Conservation (phyloP, 495 filamentous ascomycete genomes). For the Penicillium macrosclerotiorum region DNA sequence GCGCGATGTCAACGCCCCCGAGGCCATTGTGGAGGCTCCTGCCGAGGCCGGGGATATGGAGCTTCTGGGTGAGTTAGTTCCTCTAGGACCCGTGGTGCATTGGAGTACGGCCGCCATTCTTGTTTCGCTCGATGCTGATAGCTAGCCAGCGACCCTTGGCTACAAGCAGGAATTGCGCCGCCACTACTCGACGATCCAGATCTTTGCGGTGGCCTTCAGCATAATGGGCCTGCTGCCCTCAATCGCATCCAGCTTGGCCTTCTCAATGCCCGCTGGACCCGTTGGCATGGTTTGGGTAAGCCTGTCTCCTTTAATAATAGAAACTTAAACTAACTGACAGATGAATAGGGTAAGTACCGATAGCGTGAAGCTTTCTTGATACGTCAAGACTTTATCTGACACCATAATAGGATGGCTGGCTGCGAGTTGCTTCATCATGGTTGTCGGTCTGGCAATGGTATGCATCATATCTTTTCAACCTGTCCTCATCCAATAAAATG, state of each 20-base stretch:
- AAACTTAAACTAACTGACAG: constrained; percentile 11
- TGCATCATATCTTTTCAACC: too few relatives aligned
- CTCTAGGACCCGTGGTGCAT: too few relatives aligned
- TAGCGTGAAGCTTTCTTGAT: not conserved
- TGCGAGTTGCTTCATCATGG: constrained; percentile 60
- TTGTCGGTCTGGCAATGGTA: constrained; percentile 66
- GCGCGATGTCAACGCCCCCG: not conserved
- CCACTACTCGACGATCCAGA: constrained; percentile 63
- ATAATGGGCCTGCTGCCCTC: constrained; percentile 74
- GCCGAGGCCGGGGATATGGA: constrained; percentile 27
- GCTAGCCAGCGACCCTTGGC: constrained; percentile 42
- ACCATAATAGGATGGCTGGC: constrained; percentile 55
- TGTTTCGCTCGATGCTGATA: too few relatives aligned
- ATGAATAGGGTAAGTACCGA: constrained; percentile 22
- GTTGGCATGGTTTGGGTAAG: constrained; percentile 67
- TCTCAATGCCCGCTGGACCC: constrained; percentile 65
- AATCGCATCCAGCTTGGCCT: constrained; percentile 63
- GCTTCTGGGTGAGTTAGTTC: constrained; percentile 26
- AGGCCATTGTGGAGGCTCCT: constrained; percentile 3
- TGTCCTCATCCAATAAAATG: too few relatives aligned
- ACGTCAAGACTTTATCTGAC: constrained; percentile 9
- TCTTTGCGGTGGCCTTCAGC: constrained; percentile 70
- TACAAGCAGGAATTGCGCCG: constrained; percentile 71
- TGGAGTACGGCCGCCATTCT: too few relatives aligned
- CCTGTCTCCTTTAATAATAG: not conserved